These are phyloP conservation scores for Xylariaceae sp. DNA, from an alignment of 2,329 filamentous ascomycete species.

Conservation along the genomic window DNA sequence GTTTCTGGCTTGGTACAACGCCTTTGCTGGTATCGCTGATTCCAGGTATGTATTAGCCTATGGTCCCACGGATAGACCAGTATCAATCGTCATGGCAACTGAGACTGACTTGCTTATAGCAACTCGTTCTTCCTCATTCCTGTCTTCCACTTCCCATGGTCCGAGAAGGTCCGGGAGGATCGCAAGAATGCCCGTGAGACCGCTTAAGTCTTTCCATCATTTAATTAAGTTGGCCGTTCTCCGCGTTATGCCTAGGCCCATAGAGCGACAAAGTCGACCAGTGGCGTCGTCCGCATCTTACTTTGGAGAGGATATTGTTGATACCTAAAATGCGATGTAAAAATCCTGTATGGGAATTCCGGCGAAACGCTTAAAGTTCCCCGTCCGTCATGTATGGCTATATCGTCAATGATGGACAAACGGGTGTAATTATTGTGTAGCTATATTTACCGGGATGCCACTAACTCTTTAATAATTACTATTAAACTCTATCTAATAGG, in stretches of 20 bases:
- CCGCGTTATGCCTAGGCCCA: slow-evolving; percentile 2
- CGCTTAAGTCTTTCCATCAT: slow-evolving; percentile 26
- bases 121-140: slow-evolving; percentile 89
- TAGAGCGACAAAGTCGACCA: background rate
- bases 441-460: background rate
- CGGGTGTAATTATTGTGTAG: background rate
- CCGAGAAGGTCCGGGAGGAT: slow-evolving; percentile 69
- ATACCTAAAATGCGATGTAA: background rate
- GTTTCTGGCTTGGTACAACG: slow-evolving; percentile 87
- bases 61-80: background rate
- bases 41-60: slow-evolving; percentile 53
- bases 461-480: background rate
- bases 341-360: background rate
- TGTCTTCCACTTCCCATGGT: slow-evolving; percentile 95
- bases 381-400: background rate
- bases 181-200: slow-evolving; percentile 55
- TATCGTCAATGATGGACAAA: background rate
- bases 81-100: slow-evolving; percentile 28
- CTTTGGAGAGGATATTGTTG: background rate
- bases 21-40: slow-evolving; percentile 79
- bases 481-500: background rate
- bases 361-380: background rate
- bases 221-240: background rate
- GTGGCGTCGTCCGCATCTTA: background rate
- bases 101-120: slow-evolving; percentile 50